These are phyloP conservation scores for Camellia sinensis DNA, from an alignment of 148 eudicot genomes.

Conservation along the genomic window DNA sequence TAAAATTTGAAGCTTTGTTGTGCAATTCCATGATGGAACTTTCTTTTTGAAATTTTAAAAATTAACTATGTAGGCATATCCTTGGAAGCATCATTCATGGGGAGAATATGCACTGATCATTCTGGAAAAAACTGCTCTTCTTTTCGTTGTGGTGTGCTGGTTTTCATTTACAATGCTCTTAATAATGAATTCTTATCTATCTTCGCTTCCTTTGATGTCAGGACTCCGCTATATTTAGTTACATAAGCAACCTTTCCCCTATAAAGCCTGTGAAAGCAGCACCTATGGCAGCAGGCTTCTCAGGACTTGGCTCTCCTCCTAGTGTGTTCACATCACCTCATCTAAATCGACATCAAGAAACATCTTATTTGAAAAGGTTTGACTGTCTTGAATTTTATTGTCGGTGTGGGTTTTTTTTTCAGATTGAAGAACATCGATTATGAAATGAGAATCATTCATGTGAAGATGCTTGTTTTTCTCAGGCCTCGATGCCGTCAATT, in stretches of 20 bases:
- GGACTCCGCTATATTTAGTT: constrained; percentile 55
- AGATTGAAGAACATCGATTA: neutral
- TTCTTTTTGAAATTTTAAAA: neutral
- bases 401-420: neutral
- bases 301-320: constrained; percentile 58
- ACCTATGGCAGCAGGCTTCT: constrained; percentile 49
- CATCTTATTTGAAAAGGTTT: constrained; percentile 47
- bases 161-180: neutral
- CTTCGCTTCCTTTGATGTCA: constrained; percentile 21
- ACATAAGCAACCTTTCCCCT: constrained; percentile 62
- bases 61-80: neutral
- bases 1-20: neutral
- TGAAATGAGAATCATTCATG: neutral
- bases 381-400: constrained; percentile 5
- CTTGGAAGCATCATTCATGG: neutral
- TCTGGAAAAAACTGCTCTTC: neutral
- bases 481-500: constrained; percentile 38
- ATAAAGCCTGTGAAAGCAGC: constrained; percentile 47
- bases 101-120: neutral
- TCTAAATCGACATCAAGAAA: constrained; percentile 28
- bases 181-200: neutral
- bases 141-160: neutral
- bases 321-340: constrained; percentile 51
- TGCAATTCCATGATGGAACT: neutral
- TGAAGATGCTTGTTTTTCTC: constrained; percentile 17